Evolutionary conservation across 306 rosid species (phyloP).

Genomic region (Vigna radiata): DNA sequence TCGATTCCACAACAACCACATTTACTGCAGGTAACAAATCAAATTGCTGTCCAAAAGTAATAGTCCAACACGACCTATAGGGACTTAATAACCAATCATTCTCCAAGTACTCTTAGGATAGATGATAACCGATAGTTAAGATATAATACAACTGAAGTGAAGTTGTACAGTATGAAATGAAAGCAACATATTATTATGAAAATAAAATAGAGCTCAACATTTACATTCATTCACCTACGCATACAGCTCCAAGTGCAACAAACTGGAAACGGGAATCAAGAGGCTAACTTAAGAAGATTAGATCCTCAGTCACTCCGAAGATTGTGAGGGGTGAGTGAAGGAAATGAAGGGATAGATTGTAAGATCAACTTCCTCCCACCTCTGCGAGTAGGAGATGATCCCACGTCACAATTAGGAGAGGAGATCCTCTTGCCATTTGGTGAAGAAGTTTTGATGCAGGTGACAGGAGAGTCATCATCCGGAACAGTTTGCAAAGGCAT

Average conservation of each 20-base stretch:
- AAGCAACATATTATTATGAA: conserved; percentile 51
- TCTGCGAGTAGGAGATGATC: conserved; percentile 67
- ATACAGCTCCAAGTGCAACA: conserved; percentile 32
- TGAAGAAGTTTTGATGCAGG: conserved; percentile 73
- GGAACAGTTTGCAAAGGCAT: conserved; percentile 49
- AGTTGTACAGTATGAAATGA: conserved; percentile 51
- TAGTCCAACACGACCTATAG: background rate
- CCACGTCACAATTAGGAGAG: conserved; percentile 67
- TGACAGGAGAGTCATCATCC: conserved; percentile 63
- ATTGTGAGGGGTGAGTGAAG: conserved; percentile 75
- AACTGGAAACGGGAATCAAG: background rate
- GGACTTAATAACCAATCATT: conserved; percentile 8
- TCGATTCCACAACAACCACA: background rate
- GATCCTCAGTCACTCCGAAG: conserved; percentile 3
- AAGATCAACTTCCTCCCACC: conserved; percentile 83
- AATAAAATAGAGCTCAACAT: conserved; percentile 42
- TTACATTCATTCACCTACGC: conserved; percentile 49
- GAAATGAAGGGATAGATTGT: conserved; percentile 87
- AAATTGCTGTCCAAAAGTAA: background rate
- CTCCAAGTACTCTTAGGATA: background rate
- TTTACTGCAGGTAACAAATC: background rate
- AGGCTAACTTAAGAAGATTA: conserved; percentile 10
- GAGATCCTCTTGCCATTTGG: conserved; percentile 89
- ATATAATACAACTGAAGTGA: conserved; percentile 55
- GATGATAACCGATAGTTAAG: conserved; percentile 21